Conservation (phyloP, 495 filamentous ascomycete species). For the Neurospora tetrasperma region DNA sequence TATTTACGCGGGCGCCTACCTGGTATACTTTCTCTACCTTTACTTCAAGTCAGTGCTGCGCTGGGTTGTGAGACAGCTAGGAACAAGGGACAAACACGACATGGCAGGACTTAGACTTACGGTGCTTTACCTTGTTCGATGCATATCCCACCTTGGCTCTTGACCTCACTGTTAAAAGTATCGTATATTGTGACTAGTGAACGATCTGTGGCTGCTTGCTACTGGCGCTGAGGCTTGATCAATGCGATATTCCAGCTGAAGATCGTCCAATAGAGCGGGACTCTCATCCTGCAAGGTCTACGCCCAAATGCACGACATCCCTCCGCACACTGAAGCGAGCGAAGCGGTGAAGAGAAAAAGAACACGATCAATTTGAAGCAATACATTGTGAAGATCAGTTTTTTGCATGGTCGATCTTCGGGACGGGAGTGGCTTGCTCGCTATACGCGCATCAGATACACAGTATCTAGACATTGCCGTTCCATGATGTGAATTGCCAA, state of each 20-base stretch:
- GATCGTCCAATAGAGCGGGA: neutral
- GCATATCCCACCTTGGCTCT: neutral
- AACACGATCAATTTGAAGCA: neutral
- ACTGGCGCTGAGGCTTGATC: neutral
- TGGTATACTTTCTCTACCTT: too few species aligned
- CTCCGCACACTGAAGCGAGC: neutral
- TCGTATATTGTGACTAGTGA: neutral
- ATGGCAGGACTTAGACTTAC: neutral
- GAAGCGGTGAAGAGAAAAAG: neutral
- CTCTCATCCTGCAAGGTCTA: neutral
- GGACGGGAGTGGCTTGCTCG: neutral
- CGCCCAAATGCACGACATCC: neutral
- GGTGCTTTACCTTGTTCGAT: neutral
- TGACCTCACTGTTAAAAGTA: too few species aligned
- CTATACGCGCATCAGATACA: neutral
- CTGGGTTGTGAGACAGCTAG: neutral
- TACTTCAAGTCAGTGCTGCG: neutral
- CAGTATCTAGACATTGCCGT: too few species aligned
- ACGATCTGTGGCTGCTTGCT: neutral
- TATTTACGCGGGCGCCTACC: too few species aligned
- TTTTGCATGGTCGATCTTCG: neutral
- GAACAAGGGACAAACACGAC: neutral
- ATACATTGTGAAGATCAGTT: neutral
- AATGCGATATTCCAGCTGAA: neutral
- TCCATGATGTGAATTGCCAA: too few species aligned